Conservation (phyloP, 768 basidiomycete species). For the Mycena pura region DNA sequence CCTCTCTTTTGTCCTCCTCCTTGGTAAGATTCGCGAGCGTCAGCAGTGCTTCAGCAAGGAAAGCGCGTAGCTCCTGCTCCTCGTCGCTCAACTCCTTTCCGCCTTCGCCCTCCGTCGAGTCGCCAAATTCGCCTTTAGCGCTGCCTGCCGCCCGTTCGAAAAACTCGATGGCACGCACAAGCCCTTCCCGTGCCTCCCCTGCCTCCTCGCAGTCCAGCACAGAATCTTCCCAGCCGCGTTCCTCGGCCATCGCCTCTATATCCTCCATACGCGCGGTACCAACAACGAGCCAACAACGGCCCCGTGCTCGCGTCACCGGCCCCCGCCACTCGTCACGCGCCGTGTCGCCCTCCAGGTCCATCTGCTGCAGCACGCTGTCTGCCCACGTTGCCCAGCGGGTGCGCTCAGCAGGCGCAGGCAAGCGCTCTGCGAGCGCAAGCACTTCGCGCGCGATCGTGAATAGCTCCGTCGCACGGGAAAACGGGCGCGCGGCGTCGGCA, state of each 20-base stretch:
- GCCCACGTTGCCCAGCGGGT: constrained; percentile 67
- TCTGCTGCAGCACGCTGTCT: constrained; percentile 65
- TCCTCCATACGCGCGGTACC: constrained; percentile 63
- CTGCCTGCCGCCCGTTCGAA: constrained; percentile 48
- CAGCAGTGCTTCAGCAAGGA: constrained; percentile 62
- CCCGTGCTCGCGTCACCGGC: constrained; percentile 53
- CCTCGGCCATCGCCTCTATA: constrained; percentile 56
- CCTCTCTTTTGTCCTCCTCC: constrained; percentile 55
- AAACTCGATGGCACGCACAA: constrained; percentile 51
- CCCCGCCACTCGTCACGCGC: constrained; percentile 50
- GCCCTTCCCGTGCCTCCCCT: constrained; percentile 59
- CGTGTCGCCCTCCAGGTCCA: constrained; percentile 65
- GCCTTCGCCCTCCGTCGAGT: constrained; percentile 24
- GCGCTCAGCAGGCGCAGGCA: constrained; percentile 51
- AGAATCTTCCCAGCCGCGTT: constrained; percentile 49
- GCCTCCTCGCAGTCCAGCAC: constrained; percentile 56
- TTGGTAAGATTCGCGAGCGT: constrained; percentile 65
- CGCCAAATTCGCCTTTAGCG: constrained; percentile 27
- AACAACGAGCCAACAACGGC: constrained; percentile 61
- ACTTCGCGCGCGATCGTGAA: constrained; percentile 70
- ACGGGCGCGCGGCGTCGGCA: constrained; percentile 36
- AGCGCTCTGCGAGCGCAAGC: constrained; percentile 63
- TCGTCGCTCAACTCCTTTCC: constrained; percentile 25
- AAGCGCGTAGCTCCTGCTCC: constrained; percentile 35
- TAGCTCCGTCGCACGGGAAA: constrained; percentile 65